Percentiles rank a stretch among this genome's conserved stretches.
These are phyloP conservation scores for Stipa capillata DNA, from an alignment of 176 grass and related monocot genomes.

Conservation along the genomic window DNA sequence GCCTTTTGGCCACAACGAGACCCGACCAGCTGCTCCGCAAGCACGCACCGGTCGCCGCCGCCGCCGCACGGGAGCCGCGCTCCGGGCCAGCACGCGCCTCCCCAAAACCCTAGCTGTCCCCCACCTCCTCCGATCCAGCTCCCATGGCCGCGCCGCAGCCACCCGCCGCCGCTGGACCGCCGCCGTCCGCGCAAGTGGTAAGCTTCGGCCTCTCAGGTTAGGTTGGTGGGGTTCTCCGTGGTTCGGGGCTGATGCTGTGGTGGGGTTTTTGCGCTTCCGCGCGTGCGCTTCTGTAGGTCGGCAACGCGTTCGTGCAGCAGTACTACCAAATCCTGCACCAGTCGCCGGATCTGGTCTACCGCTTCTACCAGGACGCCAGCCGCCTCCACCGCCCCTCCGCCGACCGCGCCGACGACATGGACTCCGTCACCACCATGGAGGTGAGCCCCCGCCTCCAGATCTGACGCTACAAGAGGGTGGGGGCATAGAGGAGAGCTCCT, in stretches of 20 bases:
- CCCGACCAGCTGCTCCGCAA: neutral
- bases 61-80: neutral
- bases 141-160: conserved; percentile 55
- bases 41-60: conserved; percentile 1
- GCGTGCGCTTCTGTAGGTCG: conserved; percentile 45
- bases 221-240: neutral
- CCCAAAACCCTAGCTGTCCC: conserved; percentile 12
- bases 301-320: conserved; percentile 85
- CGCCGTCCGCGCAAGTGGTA: conserved; percentile 74
- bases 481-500: neutral
- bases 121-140: neutral
- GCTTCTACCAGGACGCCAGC: conserved; percentile 89
- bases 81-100: neutral
- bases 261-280: neutral
- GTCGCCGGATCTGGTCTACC: conserved; percentile 70
- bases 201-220: neutral
- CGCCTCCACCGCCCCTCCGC: conserved; percentile 51
- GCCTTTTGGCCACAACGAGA: neutral
- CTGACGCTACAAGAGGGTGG: neutral
- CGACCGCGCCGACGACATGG: conserved; percentile 34
- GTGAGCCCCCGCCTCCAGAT: conserved; percentile 33
- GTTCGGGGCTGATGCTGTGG: conserved; percentile 9
- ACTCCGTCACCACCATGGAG: conserved; percentile 55
- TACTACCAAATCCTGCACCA: conserved; percentile 87
- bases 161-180: conserved; percentile 9